Evolutionary conservation across 306 rosid genomes (phyloP).

Genomic region (Ammopiptanthus mongolicus): DNA sequence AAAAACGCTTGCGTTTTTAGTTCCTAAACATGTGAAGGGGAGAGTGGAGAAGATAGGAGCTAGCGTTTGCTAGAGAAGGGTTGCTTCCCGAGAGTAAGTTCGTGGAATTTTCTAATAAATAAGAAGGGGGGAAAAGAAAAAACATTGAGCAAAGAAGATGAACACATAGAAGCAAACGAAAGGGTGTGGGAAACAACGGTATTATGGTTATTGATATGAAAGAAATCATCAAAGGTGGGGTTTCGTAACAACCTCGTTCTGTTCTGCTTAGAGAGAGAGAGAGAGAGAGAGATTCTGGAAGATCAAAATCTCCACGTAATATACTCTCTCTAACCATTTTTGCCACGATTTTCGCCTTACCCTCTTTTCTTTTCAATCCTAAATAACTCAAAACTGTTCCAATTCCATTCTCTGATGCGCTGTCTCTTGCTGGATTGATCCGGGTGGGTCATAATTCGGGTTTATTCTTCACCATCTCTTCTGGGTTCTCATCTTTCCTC

Average conservation of each 20-base stretch:
- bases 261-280: background rate
- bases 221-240: conserved; percentile 33
- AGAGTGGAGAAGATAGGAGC: conserved; percentile 18
- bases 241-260: conserved; percentile 52
- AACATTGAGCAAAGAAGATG: background rate
- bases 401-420: background rate
- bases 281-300: conserved; percentile 2
- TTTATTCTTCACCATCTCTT: background rate
- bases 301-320: conserved; percentile 54
- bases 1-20: conserved; percentile 11
- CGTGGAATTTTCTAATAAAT: conserved; percentile 21
- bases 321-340: conserved; percentile 23
- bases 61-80: conserved; percentile 33
- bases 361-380: background rate
- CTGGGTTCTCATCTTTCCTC: conserved; percentile 16
- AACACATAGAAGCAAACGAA: background rate
- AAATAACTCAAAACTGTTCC: background rate
- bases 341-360: conserved; percentile 15
- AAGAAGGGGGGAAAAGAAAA: background rate
- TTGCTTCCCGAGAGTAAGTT: conserved; percentile 60
- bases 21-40: conserved; percentile 25
- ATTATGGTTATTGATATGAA: conserved; percentile 26
- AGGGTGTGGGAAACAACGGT: background rate
- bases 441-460: conserved; percentile 19
- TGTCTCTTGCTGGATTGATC: conserved; percentile 17